A percentile compares a stretch with the other conserved stretches of the same genome.
Evolutionary conservation across 2,329 filamentous ascomycete species (phyloP).

Genomic region (Coniochaeta sp.): DNA sequence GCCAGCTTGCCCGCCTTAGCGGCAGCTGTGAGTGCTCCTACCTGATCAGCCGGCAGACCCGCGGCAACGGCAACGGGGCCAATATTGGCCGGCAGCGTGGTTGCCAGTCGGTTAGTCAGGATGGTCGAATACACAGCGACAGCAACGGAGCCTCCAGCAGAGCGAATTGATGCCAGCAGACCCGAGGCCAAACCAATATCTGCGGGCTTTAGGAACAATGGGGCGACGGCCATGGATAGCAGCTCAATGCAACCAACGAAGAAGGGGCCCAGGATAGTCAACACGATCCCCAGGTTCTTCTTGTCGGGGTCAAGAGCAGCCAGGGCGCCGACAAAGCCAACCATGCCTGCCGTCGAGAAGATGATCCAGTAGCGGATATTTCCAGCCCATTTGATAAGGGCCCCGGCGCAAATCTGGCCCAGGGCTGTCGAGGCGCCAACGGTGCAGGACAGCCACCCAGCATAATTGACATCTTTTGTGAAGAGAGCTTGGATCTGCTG

Average conservation of each 20-base stretch:
- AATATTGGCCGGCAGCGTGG: slow-evolving; percentile 26
- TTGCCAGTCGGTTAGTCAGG: slow-evolving; percentile 25
- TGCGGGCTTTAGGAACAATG: slow-evolving; percentile 27
- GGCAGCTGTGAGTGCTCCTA: slow-evolving; percentile 24
- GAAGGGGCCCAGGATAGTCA: slow-evolving; percentile 27
- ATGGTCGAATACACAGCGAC: slow-evolving; percentile 31
- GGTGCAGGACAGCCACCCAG: slow-evolving; percentile 27
- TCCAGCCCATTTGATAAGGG: slow-evolving; percentile 23
- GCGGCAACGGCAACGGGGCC: slow-evolving; percentile 25
- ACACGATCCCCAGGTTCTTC: slow-evolving; percentile 22
- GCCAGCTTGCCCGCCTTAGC: slow-evolving; percentile 20
- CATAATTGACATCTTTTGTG: slow-evolving; percentile 24
- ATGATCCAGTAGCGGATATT: slow-evolving; percentile 29
- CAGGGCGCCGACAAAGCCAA: slow-evolving; percentile 25
- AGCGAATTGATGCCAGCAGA: slow-evolving; percentile 28
- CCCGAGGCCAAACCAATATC: slow-evolving; percentile 32
- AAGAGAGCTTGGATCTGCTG: slow-evolving; percentile 27
- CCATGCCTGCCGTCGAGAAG: slow-evolving; percentile 27
- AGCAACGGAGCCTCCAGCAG: slow-evolving; percentile 17
- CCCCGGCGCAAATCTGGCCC: slow-evolving; percentile 23
- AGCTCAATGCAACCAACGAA: slow-evolving; percentile 28
- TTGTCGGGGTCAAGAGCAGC: slow-evolving; percentile 24
- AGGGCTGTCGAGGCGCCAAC: slow-evolving; percentile 25
- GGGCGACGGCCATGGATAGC: slow-evolving; percentile 23
- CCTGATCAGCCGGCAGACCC: slow-evolving; percentile 23